These are phyloP conservation scores for Aspergillus eucalypticola DNA, from an alignment of 2,329 filamentous ascomycete species.

Conservation along the genomic window DNA sequence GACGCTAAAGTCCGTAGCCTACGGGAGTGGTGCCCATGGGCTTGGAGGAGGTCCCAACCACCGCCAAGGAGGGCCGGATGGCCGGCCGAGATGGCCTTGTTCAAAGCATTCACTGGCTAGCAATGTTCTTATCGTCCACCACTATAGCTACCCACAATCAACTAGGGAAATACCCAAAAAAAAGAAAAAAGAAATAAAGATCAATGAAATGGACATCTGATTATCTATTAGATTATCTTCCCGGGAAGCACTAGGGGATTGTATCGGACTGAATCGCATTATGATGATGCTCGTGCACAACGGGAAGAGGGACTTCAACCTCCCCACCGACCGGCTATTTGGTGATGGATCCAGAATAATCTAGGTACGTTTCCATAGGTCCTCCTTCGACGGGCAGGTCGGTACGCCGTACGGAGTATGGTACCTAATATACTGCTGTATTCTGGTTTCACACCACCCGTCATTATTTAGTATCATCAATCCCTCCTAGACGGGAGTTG, in stretches of 20 bases:
- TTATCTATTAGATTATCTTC: neutral
- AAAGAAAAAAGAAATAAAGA: neutral
- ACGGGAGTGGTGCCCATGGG: conserved; percentile 9
- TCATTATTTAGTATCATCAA: neutral
- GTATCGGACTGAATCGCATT: neutral
- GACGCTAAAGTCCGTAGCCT: neutral
- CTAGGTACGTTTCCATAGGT: neutral
- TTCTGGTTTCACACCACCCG: neutral
- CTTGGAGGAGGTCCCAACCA: conserved; percentile 12
- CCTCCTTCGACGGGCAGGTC: neutral
- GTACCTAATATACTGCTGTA: neutral
- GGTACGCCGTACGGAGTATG: neutral
- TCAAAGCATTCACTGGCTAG: neutral
- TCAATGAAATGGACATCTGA: neutral
- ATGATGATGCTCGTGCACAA: neutral
- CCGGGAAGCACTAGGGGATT: neutral
- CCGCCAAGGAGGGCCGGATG: conserved; percentile 18
- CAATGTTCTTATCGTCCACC: neutral
- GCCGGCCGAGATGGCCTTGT: conserved; percentile 17
- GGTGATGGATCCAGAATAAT: conserved; percentile 2
- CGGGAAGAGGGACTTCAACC: neutral
- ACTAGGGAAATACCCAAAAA: neutral
- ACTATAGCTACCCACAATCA: neutral
- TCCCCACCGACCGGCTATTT: conserved; percentile 4
- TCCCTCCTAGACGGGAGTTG: too few relatives aligned